A percentile compares a stretch with the other conserved stretches of the same genome.
phyloP scores from a whole-genome alignment of 129 eudicot species.

The Pittosporum tobira region DNA sequence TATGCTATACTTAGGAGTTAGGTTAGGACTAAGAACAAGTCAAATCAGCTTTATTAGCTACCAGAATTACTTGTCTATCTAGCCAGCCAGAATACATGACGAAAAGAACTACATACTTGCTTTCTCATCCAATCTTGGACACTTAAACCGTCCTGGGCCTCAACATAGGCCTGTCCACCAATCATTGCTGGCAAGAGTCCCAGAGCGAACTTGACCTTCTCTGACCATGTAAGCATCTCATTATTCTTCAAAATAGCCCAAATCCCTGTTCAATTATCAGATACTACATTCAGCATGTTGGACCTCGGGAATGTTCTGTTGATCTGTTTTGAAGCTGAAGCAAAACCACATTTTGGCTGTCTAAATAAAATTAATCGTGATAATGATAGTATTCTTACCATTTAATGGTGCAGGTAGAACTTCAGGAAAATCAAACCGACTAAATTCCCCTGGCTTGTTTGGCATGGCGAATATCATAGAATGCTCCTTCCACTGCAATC shows the following conservation, averaged over 20 bases:
- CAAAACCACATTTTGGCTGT: neutral
- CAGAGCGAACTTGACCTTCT: conserved; percentile 93
- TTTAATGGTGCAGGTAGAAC: conserved; percentile 87
- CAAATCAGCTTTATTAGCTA: neutral
- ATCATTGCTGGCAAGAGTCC: conserved; percentile 96
- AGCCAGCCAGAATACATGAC: conserved; percentile 1
- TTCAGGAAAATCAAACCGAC: conserved; percentile 91
- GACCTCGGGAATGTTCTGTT: neutral
- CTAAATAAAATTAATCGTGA: neutral
- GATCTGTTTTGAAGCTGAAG: neutral
- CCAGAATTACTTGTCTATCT: neutral
- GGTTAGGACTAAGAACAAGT: neutral
- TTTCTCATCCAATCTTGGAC: conserved; percentile 98
- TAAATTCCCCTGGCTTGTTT: conserved; percentile 87
- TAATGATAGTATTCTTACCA: conserved; percentile 35
- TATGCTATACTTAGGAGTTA: neutral
- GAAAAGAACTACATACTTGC: conserved; percentile 43
- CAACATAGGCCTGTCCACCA: conserved; percentile 95
- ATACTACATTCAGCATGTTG: neutral
- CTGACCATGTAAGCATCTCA: conserved; percentile 99
- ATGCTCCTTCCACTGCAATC: conserved; percentile 99
- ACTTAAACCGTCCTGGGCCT: conserved; percentile 91
- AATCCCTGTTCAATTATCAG: conserved; percentile 47
- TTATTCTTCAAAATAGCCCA: conserved; percentile 94
- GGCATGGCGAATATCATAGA: conserved; percentile 99